Evolutionary conservation across 768 basidiomycete genomes (phyloP).

Genomic region (Pleurotus tuoliensis): DNA sequence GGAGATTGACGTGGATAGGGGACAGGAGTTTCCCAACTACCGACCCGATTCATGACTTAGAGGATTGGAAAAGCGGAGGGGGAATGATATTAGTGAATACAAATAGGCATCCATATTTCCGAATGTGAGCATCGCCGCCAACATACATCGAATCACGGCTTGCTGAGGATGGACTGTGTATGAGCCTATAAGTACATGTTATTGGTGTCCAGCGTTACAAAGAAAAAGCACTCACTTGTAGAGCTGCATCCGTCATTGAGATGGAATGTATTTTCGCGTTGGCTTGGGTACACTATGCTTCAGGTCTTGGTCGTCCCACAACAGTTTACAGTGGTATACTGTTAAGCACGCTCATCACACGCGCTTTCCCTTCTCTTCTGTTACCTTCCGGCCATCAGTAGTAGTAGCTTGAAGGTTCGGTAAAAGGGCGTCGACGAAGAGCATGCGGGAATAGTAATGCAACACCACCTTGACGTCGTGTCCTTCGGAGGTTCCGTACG

Average conservation of each 20-base stretch:
- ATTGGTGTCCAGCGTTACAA: too few relatives aligned
- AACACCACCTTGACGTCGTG: constrained; percentile 40
- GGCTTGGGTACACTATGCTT: constrained; percentile 38
- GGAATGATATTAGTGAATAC: too few relatives aligned
- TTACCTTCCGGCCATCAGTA: too few relatives aligned
- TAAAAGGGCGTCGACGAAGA: constrained; percentile 41
- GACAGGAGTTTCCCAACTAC: too few relatives aligned
- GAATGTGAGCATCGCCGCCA: too few relatives aligned
- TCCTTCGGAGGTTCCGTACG: constrained; percentile 41
- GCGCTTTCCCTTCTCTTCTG: constrained; percentile 42
- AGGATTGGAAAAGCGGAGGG: too few relatives aligned
- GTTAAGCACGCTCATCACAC: constrained; percentile 41
- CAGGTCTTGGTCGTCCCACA: constrained; percentile 47
- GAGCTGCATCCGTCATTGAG: constrained; percentile 45
- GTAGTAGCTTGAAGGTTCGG: constrained; percentile 38
- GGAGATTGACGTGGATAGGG: too few relatives aligned
- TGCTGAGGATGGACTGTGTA: not conserved
- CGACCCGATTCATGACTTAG: too few relatives aligned
- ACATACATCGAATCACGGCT: not conserved
- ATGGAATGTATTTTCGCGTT: constrained; percentile 30
- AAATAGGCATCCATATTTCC: too few relatives aligned
- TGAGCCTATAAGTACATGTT: not conserved
- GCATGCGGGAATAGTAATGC: constrained; percentile 51
- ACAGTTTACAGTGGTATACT: constrained; percentile 31
- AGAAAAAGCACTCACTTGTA: too few relatives aligned